phyloP scores from a whole-genome alignment of 257 asterid genomes.

The Catharanthus roseus region DNA sequence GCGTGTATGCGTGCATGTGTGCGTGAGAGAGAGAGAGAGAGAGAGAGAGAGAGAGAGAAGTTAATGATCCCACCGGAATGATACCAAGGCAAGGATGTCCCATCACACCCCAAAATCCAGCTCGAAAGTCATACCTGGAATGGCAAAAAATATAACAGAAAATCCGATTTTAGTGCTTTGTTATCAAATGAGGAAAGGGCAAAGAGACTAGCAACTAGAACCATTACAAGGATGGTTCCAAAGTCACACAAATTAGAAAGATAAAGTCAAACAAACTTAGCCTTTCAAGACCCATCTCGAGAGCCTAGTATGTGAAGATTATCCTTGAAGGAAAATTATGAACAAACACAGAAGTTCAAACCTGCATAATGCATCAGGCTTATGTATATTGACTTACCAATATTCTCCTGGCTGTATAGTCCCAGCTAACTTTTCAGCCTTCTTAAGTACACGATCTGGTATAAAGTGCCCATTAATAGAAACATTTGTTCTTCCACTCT shows the following conservation, averaged over 20 bases:
- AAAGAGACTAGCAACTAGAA: not conserved
- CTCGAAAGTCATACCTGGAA: conserved; percentile 74
- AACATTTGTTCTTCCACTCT: conserved; percentile 46
- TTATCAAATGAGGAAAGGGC: not conserved
- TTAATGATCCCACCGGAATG: conserved; percentile 54
- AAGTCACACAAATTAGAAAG: not conserved
- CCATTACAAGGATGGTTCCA: not conserved
- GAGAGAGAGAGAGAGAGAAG: conserved; percentile 4
- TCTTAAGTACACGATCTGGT: conserved; percentile 64
- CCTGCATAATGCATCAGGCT: conserved; percentile 2
- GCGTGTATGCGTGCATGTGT: no score
- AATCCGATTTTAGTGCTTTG: not conserved
- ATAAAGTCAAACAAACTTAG: not conserved
- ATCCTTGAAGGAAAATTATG: conserved; percentile 1
- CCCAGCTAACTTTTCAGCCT: conserved; percentile 89
- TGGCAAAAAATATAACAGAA: conserved; percentile 7
- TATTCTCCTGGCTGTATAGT: conserved; percentile 85
- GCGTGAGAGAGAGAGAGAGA: not conserved
- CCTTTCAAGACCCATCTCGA: no score
- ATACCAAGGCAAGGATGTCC: conserved; percentile 90
- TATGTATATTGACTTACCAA: conserved; percentile 51
- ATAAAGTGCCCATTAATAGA: conserved; percentile 64
- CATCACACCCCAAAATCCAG: conserved; percentile 99
- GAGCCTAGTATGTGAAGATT: not conserved
- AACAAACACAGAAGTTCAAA: not conserved